Percentiles rank a stretch among this genome's conserved stretches.
Conservation (phyloP, 306 rosid species). For the Herpetospermum pedunculosum region DNA sequence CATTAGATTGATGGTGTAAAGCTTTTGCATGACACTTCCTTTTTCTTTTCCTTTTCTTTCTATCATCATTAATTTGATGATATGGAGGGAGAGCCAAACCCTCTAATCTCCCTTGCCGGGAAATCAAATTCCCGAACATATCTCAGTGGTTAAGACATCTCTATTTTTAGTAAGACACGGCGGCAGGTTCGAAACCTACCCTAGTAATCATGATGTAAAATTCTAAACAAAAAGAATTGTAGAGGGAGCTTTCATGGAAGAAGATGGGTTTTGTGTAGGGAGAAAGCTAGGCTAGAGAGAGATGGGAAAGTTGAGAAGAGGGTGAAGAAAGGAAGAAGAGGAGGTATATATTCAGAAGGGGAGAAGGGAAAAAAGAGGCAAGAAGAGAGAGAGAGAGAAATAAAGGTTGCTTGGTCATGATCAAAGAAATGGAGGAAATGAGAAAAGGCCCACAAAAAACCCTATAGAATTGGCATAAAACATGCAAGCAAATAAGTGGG, state of each 20-base stretch:
- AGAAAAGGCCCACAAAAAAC: slow-evolving; percentile 3
- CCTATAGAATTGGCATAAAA: neutral
- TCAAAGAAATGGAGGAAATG: slow-evolving; percentile 1
- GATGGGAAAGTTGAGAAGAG: neutral
- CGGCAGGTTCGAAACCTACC: no score
- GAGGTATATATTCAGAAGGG: slow-evolving; percentile 3
- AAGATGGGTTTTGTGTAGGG: neutral
- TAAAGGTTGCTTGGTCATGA: slow-evolving; percentile 6
- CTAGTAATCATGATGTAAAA: neutral
- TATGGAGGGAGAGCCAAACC: neutral
- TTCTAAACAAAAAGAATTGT: neutral
- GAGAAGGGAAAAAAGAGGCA: neutral
- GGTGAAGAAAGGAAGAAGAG: slow-evolving; percentile 4
- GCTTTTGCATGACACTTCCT: neutral
- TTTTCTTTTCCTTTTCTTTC: neutral
- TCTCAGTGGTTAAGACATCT: neutral
- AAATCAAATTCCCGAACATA: neutral
- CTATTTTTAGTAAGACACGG: neutral
- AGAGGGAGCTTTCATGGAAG: neutral
- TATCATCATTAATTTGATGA: neutral
- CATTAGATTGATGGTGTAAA: neutral
- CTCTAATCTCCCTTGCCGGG: neutral
- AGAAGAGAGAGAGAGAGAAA: neutral
- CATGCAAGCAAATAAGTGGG: neutral
- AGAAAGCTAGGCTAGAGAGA: neutral